Conservation (phyloP, 768 basidiomycete genomes). For the Ramaria sp. region DNA sequence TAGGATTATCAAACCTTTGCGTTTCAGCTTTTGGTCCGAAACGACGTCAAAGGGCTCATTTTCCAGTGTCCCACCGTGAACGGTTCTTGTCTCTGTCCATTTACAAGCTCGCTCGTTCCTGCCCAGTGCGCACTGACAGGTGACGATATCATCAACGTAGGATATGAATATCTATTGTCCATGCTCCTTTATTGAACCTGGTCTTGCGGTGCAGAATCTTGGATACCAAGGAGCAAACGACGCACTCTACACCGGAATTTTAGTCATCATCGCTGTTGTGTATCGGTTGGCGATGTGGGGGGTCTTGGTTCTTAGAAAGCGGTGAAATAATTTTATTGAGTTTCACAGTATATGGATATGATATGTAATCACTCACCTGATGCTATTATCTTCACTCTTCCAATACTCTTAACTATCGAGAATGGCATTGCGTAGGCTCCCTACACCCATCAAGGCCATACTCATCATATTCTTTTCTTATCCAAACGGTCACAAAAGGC, state of each 20-base stretch:
- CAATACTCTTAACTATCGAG: too few relatives aligned
- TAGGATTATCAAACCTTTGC: constrained; percentile 14
- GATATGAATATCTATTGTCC: background rate
- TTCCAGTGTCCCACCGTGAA: constrained; percentile 31
- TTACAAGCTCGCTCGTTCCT: constrained; percentile 32
- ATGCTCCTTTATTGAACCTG: background rate
- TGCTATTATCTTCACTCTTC: too few relatives aligned
- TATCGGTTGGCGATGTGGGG: background rate
- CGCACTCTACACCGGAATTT: background rate
- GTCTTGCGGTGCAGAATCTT: background rate
- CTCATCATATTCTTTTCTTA: too few relatives aligned
- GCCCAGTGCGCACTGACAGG: background rate
- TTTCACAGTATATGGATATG: too few relatives aligned
- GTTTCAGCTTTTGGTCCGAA: constrained; percentile 21
- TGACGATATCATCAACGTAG: background rate
- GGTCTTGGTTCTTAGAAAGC: background rate
- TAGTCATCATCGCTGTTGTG: background rate
- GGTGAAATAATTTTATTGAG: too few relatives aligned
- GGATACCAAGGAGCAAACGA: background rate
- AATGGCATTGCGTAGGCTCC: too few relatives aligned
- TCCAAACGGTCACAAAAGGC: too few relatives aligned
- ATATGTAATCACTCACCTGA: too few relatives aligned
- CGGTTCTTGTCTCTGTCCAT: constrained; percentile 35
- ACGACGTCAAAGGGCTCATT: constrained; percentile 35
- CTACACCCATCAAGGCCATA: too few relatives aligned